These are phyloP conservation scores for Aspergillus ellipticus DNA, from an alignment of 495 filamentous ascomycete genomes.

Conservation along the genomic window DNA sequence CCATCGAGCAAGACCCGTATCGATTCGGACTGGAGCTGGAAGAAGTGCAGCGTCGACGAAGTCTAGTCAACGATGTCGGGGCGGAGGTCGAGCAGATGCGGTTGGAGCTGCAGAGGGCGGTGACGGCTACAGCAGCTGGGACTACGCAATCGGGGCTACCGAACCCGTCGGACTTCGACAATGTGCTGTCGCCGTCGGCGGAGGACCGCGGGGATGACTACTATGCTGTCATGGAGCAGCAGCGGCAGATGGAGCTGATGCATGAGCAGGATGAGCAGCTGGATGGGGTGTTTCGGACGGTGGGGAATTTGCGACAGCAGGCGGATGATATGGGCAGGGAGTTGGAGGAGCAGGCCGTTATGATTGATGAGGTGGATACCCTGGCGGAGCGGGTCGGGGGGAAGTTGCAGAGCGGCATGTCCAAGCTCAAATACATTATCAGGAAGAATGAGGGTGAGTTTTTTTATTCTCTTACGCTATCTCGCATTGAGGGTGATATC, in stretches of 20 bases:
- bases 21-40: constrained; percentile 80
- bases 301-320: constrained; percentile 83
- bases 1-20: constrained; percentile 85
- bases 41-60: constrained; percentile 76
- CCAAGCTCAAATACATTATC: constrained; percentile 78
- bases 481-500: not conserved
- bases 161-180: constrained; percentile 68
- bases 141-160: too few relatives aligned
- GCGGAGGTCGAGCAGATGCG: constrained; percentile 85
- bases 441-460: constrained; percentile 83
- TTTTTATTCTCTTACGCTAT: constrained; percentile 3
- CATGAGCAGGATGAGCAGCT: constrained; percentile 90
- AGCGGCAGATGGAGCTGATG: constrained; percentile 88
- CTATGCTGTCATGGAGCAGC: constrained; percentile 84
- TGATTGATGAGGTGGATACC: constrained; percentile 75
- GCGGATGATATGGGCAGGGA: constrained; percentile 94
- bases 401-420: constrained; percentile 78
- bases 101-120: constrained; percentile 64
- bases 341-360: constrained; percentile 83
- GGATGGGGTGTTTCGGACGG: constrained; percentile 88
- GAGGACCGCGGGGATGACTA: constrained; percentile 57
- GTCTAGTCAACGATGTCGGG: constrained; percentile 85
- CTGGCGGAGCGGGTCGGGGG: constrained; percentile 83
- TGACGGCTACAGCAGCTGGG: constrained; percentile 30
- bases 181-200: constrained; percentile 26